Conservation (phyloP, 371 early-diverging fungal genomes). For the Mucor sp. region DNA sequence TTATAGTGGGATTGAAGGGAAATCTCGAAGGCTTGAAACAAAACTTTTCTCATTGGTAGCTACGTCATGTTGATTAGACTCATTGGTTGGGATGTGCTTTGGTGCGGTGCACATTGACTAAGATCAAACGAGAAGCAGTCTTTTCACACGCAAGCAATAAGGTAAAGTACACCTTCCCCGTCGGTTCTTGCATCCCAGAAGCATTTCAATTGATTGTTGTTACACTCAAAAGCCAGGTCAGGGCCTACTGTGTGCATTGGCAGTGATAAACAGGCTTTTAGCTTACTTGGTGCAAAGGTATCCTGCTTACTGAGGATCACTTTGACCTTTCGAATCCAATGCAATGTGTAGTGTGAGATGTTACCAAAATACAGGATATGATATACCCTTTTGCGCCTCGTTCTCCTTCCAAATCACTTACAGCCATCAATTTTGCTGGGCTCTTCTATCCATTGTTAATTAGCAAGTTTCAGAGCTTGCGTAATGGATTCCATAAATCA, state of each 20-base stretch:
- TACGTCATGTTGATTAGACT: not conserved
- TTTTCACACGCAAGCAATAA: slow-evolving; percentile 1
- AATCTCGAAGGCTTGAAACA: not conserved
- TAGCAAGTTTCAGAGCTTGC: too few relatives aligned
- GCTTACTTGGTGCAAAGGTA: too few relatives aligned
- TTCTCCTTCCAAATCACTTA: not conserved
- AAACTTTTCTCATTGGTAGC: slow-evolving; percentile 4
- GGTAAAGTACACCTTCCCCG: not conserved
- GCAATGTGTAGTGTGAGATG: not conserved
- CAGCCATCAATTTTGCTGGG: too few relatives aligned
- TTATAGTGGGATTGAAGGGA: not conserved
- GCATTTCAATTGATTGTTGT: not conserved
- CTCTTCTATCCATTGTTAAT: too few relatives aligned
- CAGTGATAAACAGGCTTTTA: too few relatives aligned
- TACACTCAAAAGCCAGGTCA: too few relatives aligned
- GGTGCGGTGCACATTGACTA: not conserved
- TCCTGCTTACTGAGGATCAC: too few relatives aligned
- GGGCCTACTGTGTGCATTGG: too few relatives aligned
- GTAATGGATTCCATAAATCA: too few relatives aligned
- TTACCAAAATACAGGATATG: not conserved
- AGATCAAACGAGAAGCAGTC: slow-evolving; percentile 1
- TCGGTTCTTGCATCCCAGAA: not conserved
- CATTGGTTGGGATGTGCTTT: not conserved
- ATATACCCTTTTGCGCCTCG: too few relatives aligned
- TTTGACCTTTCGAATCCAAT: not conserved